Evolutionary conservation across 1,284 basidiomycete genomes (phyloP), one percentile per base, ranked within the genome.

Genomic region (Afroboletus lepidellus): DNA sequence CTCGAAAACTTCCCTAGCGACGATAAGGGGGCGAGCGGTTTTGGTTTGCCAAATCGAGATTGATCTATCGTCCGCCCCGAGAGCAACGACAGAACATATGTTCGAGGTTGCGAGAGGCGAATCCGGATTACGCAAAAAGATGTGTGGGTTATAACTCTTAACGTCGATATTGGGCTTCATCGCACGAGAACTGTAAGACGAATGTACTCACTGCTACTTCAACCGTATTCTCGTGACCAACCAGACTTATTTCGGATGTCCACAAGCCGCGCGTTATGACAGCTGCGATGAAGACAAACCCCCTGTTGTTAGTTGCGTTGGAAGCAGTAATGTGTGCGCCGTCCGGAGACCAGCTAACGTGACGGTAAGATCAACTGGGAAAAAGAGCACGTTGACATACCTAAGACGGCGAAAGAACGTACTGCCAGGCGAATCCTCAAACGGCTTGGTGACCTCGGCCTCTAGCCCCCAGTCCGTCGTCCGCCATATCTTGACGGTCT

Each of bases 161-260:
- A 57, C 41, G 16, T 20, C 92, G 37, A 57, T 41, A 15, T 20
- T 29, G n/a, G 46, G 66, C 53, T 39, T 50, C 16, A 39, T 33
- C 41, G 51, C 38, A 51, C 33, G 46, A 27, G 55, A 57, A 57
- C 53, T 11, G 49, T 32, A 57, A 62, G 30, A 56, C 48, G 43
- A 59, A 48, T 20, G 23, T 2, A 67, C 88, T 63, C 65, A 92
- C 92, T 18, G 93, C 91, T 42, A 97, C 94, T 74, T 97, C 90
- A n/a, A 99, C 90, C 0, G 94, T 96, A 63, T 98, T 97, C 68
- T 96, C 93, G 65, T 99, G 96, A 0, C 96, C 96, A 38, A 99
- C 95, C 48, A 99, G 79, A 58, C 90, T 94, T 47, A 95, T 94
- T 53, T 94, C 90, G 8, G 89, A 89, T 3, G 84, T 85, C 94